phyloP scores from a whole-genome alignment of 495 filamentous ascomycete species.

The Thermochaetoides thermophila region DNA sequence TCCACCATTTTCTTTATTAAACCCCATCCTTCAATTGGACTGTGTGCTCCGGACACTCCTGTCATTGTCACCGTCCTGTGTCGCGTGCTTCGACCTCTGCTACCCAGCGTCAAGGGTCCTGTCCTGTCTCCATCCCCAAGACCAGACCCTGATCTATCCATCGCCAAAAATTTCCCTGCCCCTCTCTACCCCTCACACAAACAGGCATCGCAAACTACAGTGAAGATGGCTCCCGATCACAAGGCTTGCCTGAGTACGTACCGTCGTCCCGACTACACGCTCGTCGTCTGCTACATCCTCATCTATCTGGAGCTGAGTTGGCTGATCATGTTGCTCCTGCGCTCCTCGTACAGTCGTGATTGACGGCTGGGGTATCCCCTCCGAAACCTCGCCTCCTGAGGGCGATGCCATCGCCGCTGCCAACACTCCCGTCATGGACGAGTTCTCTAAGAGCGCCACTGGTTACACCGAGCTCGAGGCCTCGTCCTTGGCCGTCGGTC shows the following conservation, averaged over 20 bases:
- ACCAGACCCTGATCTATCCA: neutral
- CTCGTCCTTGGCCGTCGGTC: constrained; percentile 85
- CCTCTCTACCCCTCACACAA: no score
- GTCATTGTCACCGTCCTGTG: constrained; percentile 6
- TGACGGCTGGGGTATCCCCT: constrained; percentile 92
- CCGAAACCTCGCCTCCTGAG: constrained; percentile 57
- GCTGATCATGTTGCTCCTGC: constrained; percentile 37
- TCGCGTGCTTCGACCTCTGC: neutral
- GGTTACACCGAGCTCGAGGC: constrained; percentile 67
- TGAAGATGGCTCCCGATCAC: constrained; percentile 67
- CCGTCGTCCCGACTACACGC: constrained; percentile 27
- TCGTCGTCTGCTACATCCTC: constrained; percentile 30
- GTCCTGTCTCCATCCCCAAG: constrained; percentile 1
- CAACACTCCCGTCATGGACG: constrained; percentile 58
- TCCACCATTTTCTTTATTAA: neutral
- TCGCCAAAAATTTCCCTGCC: no score
- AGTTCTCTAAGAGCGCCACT: constrained; percentile 23
- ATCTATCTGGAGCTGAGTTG: constrained; percentile 37
- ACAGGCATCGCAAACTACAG: constrained; percentile 8
- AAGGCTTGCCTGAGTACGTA: constrained; percentile 84
- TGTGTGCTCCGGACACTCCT: neutral
- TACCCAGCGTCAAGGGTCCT: neutral
- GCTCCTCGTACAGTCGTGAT: constrained; percentile 66
- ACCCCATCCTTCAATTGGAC: neutral
- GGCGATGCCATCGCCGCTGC: constrained; percentile 92